These are phyloP conservation scores for Hyphopichia buzzinii DNA, from an alignment of 1,139 yeast species.

Conservation along the genomic window DNA sequence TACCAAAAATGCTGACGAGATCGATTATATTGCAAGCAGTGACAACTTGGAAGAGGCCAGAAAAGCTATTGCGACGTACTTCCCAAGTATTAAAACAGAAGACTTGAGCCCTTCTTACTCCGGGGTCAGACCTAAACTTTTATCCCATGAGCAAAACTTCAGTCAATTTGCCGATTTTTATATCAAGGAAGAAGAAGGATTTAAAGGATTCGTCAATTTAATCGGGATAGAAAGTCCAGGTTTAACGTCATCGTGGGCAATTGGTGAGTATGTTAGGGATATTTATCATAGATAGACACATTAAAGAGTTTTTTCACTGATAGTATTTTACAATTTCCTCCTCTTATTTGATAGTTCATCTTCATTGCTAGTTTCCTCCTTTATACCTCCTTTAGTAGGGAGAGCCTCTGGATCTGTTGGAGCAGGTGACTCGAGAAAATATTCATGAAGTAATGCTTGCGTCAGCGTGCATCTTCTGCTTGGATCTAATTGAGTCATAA, in stretches of 20 bases:
- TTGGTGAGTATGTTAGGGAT: slow-evolving; percentile 65
- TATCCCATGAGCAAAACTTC: slow-evolving; percentile 39
- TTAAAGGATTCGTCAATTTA: slow-evolving; percentile 76
- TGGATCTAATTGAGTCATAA: slow-evolving; percentile 80
- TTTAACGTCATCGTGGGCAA: slow-evolving; percentile 76
- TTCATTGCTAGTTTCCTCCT: slow-evolving; percentile 12
- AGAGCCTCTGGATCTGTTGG: slow-evolving; percentile 72
- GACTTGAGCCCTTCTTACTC: slow-evolving; percentile 67
- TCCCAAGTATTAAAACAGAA: slow-evolving; percentile 52
- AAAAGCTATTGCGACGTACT: slow-evolving; percentile 58
- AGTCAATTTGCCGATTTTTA: slow-evolving; percentile 66
- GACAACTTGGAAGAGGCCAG: slow-evolving; percentile 53
- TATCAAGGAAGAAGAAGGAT: slow-evolving; percentile 60
- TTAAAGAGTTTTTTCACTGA: no score
- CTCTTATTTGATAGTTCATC: background rate
- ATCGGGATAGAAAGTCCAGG: slow-evolving; percentile 92
- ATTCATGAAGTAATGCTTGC: slow-evolving; percentile 63
- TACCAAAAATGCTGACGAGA: slow-evolving; percentile 26
- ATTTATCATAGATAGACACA: slow-evolving; percentile 29
- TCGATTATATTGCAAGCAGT: slow-evolving; percentile 48
- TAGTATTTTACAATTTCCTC: background rate
- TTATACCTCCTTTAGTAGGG: slow-evolving; percentile 47
- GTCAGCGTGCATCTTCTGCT: slow-evolving; percentile 65
- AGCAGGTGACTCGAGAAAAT: slow-evolving; percentile 70
- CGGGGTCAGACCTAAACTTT: slow-evolving; percentile 80